Evolutionary conservation across 176 grass and related monocot genomes (phyloP).

Genomic region (Tillandsia fasciculata): DNA sequence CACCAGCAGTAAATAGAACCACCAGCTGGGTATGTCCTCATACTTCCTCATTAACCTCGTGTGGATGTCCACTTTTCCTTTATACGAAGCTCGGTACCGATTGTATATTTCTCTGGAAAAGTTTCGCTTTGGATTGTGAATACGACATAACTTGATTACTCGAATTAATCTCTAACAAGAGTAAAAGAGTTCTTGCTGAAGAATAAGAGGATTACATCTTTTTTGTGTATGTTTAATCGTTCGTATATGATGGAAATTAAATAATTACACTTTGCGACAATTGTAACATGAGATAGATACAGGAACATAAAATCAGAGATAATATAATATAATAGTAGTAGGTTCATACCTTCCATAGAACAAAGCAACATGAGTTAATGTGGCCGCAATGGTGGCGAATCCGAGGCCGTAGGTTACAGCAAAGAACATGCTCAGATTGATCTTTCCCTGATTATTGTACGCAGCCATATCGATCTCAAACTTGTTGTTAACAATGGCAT

Average conservation of each 20-base stretch:
- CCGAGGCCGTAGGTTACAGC: slow-evolving; percentile 49
- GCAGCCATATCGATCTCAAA: slow-evolving; percentile 45
- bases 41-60: slow-evolving; percentile 65
- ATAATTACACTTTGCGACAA: no score
- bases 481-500: slow-evolving; percentile 35
- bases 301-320: not conserved
- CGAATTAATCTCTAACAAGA: not conserved
- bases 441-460: slow-evolving; percentile 27
- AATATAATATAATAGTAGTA: not conserved
- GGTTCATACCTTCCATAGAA: slow-evolving; percentile 64
- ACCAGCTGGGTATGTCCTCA: slow-evolving; percentile 64
- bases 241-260: no score
- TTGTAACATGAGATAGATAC: not conserved
- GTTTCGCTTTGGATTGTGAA: no score
- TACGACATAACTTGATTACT: not conserved
- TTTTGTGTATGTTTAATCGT: not conserved
- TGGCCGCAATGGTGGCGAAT: slow-evolving; percentile 63
- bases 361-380: slow-evolving; percentile 53
- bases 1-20: slow-evolving; percentile 55
- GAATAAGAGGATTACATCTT: not conserved
- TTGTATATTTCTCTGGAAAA: slow-evolving; percentile 57
- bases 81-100: slow-evolving; percentile 40
- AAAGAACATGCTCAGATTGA: slow-evolving; percentile 74
- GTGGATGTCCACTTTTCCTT: slow-evolving; percentile 55
- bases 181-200: not conserved